phyloP scores from a whole-genome alignment of 768 basidiomycete species.

The Russula brevipes region DNA sequence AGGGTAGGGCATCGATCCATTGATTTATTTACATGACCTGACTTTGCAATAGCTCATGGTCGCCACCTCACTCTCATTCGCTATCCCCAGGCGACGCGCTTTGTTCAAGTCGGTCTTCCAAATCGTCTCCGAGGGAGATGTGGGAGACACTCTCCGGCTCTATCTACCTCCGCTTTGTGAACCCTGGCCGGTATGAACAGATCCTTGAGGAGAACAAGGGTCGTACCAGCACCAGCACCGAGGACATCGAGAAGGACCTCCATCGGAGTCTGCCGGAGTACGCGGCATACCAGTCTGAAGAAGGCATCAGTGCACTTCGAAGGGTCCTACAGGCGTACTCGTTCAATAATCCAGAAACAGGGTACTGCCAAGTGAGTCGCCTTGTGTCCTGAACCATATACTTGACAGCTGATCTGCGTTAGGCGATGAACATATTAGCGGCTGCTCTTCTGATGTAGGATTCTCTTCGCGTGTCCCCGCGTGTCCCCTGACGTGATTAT shows the following conservation, averaged over 20 bases:
- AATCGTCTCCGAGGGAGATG: slow-evolving; percentile 90
- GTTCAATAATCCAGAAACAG: slow-evolving; percentile 87
- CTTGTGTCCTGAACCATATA: not conserved
- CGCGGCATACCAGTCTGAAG: slow-evolving; percentile 87
- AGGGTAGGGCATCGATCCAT: slow-evolving; percentile 42
- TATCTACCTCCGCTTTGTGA: slow-evolving; percentile 79
- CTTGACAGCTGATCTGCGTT: slow-evolving; percentile 8
- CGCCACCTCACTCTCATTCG: slow-evolving; percentile 92
- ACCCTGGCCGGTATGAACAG: slow-evolving; percentile 75
- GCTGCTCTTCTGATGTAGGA: slow-evolving; percentile 89
- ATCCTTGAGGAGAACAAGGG: slow-evolving; percentile 75
- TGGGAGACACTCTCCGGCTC: slow-evolving; percentile 98
- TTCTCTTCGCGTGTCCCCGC: not conserved
- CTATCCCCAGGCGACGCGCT: slow-evolving; percentile 94
- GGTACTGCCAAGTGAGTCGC: slow-evolving; percentile 80
- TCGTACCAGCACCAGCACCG: slow-evolving; percentile 79
- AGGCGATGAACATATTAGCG: slow-evolving; percentile 97
- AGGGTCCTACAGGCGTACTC: slow-evolving; percentile 94
- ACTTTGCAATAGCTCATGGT: slow-evolving; percentile 64
- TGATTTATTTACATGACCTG: not conserved
- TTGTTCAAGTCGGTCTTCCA: slow-evolving; percentile 94
- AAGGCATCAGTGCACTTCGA: slow-evolving; percentile 79
- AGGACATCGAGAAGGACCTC: slow-evolving; percentile 98
- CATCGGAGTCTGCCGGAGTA: slow-evolving; percentile 96
- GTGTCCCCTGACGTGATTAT: slow-evolving; percentile 12